These are phyloP conservation scores for Begonia masoniana DNA, from an alignment of 306 rosid genomes.

Conservation along the genomic window DNA sequence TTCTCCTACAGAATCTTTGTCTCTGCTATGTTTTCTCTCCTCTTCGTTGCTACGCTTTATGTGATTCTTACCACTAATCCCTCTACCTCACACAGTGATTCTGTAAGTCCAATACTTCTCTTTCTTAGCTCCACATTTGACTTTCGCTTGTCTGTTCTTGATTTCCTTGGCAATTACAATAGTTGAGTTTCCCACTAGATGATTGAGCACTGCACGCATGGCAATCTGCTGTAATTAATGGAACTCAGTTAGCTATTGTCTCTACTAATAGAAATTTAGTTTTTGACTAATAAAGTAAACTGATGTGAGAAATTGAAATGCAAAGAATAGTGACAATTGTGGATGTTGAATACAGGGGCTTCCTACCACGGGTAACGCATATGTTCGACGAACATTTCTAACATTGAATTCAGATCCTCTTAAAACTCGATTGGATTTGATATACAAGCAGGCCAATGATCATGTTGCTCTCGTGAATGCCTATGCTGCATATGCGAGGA, in stretches of 20 bases:
- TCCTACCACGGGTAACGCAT: constrained; percentile 73
- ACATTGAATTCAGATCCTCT: constrained; percentile 87
- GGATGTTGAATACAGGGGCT: constrained; percentile 41
- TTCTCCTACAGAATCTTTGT: constrained; percentile 95
- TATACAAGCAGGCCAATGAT: constrained; percentile 86
- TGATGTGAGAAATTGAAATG: not conserved
- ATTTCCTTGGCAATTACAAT: too few species aligned
- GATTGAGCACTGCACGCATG: constrained; percentile 7
- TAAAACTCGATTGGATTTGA: constrained; percentile 79
- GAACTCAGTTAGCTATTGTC: not conserved
- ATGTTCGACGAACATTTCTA: constrained; percentile 73
- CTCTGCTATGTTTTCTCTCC: constrained; percentile 78
- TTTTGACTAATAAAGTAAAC: not conserved
- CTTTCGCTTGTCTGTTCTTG: not conserved
- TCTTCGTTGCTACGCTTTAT: constrained; percentile 80
- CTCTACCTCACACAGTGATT: constrained; percentile 38
- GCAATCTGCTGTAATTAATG: not conserved
- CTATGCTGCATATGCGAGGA: constrained; percentile 92
- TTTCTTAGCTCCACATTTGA: not conserved
- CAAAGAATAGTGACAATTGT: constrained; percentile 16
- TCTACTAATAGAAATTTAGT: not conserved
- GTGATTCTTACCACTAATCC: constrained; percentile 62
- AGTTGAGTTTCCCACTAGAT: not conserved
- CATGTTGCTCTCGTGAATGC: constrained; percentile 89
- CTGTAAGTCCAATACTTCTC: constrained; percentile 40